These are phyloP conservation scores for Kodamaea sagamina DNA, from an alignment of 805 yeast genomes.

Conservation along the genomic window DNA sequence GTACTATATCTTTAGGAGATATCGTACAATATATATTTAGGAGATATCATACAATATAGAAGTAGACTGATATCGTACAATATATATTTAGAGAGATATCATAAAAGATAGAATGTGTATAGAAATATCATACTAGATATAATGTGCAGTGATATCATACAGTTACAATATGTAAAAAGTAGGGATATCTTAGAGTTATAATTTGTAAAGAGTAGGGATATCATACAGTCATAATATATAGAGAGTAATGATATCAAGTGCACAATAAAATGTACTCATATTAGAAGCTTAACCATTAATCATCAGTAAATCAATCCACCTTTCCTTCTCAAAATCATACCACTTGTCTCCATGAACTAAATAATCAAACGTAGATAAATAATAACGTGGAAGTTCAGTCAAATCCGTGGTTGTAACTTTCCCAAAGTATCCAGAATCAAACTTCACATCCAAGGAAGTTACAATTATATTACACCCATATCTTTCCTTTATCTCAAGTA, in stretches of 20 bases:
- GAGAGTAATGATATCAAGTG: no score
- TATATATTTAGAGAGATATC: neutral
- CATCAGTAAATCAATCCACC: neutral
- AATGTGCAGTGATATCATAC: no score
- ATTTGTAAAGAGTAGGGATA: no score
- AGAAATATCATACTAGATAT: no score
- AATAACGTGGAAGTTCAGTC: neutral
- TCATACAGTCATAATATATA: no score
- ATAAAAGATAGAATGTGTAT: no score
- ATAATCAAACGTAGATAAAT: neutral
- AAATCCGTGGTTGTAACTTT: neutral
- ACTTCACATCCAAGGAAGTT: conserved; percentile 30
- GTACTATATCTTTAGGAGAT: conserved; percentile 1
- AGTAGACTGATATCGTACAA: neutral
- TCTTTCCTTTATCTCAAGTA: conserved; percentile 17
- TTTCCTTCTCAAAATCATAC: neutral
- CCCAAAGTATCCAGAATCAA: conserved; percentile 32
- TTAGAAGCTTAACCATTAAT: no score
- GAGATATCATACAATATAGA: no score
- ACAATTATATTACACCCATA: conserved; percentile 32
- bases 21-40: no score
- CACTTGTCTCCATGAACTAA: neutral
- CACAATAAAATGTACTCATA: no score
- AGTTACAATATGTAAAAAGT: no score
- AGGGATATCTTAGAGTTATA: no score